Conservation (phyloP, 1,284 basidiomycete genomes). For the Psilocybe mexicana region DNA sequence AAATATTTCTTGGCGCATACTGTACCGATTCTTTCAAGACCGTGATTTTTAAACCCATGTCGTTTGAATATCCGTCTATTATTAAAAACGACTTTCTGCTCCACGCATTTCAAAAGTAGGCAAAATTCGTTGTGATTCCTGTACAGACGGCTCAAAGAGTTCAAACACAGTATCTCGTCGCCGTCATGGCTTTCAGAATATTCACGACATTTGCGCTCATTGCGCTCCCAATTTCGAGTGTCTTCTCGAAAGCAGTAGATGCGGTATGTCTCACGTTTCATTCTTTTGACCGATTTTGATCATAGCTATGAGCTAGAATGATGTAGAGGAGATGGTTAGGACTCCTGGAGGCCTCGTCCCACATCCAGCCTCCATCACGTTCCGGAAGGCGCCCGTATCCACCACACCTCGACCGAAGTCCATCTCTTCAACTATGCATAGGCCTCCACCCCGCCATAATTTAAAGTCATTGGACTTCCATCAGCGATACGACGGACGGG, state of each 20-base stretch:
- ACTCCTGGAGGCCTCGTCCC: constrained; percentile 17
- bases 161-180: not conserved
- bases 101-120: no score
- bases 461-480: constrained; percentile 12
- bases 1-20: no score
- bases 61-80: no score
- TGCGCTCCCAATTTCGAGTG: not conserved
- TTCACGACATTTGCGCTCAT: not conserved
- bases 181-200: not conserved
- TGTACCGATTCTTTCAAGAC: no score
- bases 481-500: constrained; percentile 13
- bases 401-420: constrained; percentile 6
- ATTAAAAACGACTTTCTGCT: no score
- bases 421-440: constrained; percentile 14
- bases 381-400: constrained; percentile 10
- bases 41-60: no score
- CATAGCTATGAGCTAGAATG: not conserved
- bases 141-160: not conserved
- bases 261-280: not conserved
- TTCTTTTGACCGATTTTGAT: not conserved
- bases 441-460: constrained; percentile 4
- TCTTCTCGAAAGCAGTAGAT: not conserved
- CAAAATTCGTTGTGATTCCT: no score
- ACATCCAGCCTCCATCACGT: constrained; percentile 12
- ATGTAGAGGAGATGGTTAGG: constrained; percentile 4